Evolutionary conservation across 169 alveolate species (phyloP), one percentile per base, ranked within the genome.

Genomic region (Cyclospora cayetanensis): DNA sequence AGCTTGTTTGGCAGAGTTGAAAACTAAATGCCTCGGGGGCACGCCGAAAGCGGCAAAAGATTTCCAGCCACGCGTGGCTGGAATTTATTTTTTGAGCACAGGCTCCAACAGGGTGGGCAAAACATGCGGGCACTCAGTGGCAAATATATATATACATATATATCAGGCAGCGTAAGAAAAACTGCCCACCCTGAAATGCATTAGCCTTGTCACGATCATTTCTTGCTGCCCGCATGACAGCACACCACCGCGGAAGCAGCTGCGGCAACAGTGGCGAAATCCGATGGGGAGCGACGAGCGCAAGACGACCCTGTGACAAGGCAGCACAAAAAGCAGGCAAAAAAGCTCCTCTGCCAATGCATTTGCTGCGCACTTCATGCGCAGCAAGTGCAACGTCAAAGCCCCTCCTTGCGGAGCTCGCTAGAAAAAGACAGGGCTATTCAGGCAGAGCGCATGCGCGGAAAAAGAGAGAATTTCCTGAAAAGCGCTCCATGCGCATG

Each of bases 201-300:
- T 55, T 89, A 31, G 92, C 89, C 79, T 94, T 94, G 43, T 94
- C 96, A 27, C 34, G 70, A 76, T 94, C 96, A 76, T 92, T 92
- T 50, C 93, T 70, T 34, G 85, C 92, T 74, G 46, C 79, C 34
- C 93, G 77, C 86, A 93, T 91, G 63, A 95, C 65, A 70, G 82
- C 29, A 89, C 94, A 95, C 91, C 94, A 85, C 12, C 72, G 92
- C 55, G 60, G 77, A 0, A 90, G 76, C 66, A 79, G 90, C 55
- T 85, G 90, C 2, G 87, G 87, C 35, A 93, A 87, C 27, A 53
- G 84, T 29, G 86, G 90, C 29, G 94, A 94, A 87, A 92, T 85
- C 90, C 77, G 70, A 2, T 85, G n/a, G 12, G 91, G 86, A 52
- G 92, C 41, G n/a, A 94, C 94, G 43, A 87, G 79, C 20, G 94